Conservation (phyloP, 2,329 filamentous ascomycete genomes). For the Elsinoe australis region DNA sequence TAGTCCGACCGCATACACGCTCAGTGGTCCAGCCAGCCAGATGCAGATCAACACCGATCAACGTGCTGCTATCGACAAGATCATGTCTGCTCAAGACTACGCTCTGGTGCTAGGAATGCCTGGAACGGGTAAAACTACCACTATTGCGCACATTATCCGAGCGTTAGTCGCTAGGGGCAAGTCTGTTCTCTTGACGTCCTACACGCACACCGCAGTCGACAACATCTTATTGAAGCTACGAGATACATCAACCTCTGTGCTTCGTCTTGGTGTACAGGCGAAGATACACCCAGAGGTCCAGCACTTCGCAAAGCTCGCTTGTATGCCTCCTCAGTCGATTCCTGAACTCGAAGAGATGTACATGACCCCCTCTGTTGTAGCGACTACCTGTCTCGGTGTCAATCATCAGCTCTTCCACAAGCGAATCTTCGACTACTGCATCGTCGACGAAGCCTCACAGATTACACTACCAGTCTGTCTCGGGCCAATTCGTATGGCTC, state of each 20-base stretch:
- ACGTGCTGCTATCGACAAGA: slow-evolving; percentile 76
- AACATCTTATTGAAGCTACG: slow-evolving; percentile 93
- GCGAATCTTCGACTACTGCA: slow-evolving; percentile 92
- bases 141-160: slow-evolving; percentile 93
- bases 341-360: slow-evolving; percentile 79
- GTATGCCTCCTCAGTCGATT: slow-evolving; percentile 64
- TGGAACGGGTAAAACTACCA: slow-evolving; percentile 95
- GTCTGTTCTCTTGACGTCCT: slow-evolving; percentile 85
- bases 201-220: slow-evolving; percentile 96
- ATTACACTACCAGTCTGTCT: slow-evolving; percentile 93
- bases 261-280: slow-evolving; percentile 75
- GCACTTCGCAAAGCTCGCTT: slow-evolving; percentile 73
- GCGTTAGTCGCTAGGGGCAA: slow-evolving; percentile 83
- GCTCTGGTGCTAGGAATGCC: slow-evolving; percentile 98
- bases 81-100: slow-evolving; percentile 92
- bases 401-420: slow-evolving; percentile 83
- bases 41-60: slow-evolving; percentile 80
- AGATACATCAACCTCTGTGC: slow-evolving; percentile 55
- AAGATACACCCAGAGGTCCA: slow-evolving; percentile 86
- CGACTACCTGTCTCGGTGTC: slow-evolving; percentile 88
- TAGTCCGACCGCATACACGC: slow-evolving; percentile 53
- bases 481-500: slow-evolving; percentile 86
- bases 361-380: slow-evolving; percentile 80
- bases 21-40: slow-evolving; percentile 48
- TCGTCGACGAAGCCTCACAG: slow-evolving; percentile 95